Evolutionary conservation across 2,329 filamentous ascomycete species (phyloP).

Genomic region (Paecilomyces sp.): DNA sequence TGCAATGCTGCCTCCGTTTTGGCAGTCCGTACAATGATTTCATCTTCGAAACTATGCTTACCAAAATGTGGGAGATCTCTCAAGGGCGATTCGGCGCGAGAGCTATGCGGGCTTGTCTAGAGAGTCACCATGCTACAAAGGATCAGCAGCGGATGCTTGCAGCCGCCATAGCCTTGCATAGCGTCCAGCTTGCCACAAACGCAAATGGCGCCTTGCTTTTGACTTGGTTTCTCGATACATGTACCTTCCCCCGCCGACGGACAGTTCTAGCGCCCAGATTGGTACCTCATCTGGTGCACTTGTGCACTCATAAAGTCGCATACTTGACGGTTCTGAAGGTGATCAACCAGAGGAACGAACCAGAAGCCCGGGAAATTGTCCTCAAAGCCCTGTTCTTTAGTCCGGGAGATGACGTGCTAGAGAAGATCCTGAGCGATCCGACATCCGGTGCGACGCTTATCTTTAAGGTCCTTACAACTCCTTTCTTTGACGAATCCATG

Average conservation of each 20-base stretch:
- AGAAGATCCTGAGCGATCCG: conserved; percentile 86
- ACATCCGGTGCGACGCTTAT: conserved; percentile 90
- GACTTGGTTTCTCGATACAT: conserved; percentile 98
- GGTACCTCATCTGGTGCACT: conserved; percentile 84
- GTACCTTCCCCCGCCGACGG: conserved; percentile 85
- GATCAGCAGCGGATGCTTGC: conserved; percentile 94
- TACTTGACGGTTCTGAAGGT: conserved; percentile 96
- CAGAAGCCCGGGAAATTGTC: conserved; percentile 83
- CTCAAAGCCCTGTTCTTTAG: conserved; percentile 90
- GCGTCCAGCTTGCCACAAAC: conserved; percentile 91
- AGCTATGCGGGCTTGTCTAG: conserved; percentile 92
- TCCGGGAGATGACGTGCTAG: conserved; percentile 73
- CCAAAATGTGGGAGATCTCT: conserved; percentile 83
- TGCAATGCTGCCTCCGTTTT: conserved; percentile 94
- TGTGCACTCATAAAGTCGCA: conserved; percentile 97
- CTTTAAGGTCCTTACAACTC: conserved; percentile 96
- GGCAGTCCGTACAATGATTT: conserved; percentile 85
- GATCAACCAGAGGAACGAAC: conserved; percentile 93
- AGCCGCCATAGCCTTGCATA: conserved; percentile 90
- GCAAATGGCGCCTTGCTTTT: conserved; percentile 88
- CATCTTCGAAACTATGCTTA: conserved; percentile 96
- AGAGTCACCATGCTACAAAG: conserved; percentile 91
- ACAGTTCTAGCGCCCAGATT: conserved; percentile 87
- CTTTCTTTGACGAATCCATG: conserved; percentile 91
- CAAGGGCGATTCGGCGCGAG: conserved; percentile 92